Evolutionary conservation across 352 stramenopile genomes (phyloP).

Genomic region (Pythium brachiatum): DNA sequence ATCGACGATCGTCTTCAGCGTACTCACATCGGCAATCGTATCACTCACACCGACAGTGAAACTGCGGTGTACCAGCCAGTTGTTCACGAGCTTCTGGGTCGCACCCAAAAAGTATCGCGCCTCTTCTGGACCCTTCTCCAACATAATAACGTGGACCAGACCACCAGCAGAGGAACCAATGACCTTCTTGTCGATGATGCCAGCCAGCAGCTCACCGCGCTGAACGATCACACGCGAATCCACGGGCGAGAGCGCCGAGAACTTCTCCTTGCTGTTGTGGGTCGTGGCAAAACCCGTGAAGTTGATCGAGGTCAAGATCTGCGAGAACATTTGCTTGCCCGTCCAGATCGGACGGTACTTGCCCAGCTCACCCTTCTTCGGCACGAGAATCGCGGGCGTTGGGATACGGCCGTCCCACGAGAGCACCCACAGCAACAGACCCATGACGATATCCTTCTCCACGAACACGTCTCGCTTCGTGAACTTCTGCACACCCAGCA

Average conservation of each 20-base stretch:
- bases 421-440: conserved; percentile 97
- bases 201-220: conserved; percentile 95
- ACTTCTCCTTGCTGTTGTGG: conserved; percentile 91
- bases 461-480: conserved; percentile 98
- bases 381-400: conserved; percentile 96
- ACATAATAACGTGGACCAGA: conserved; percentile 97
- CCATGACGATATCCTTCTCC: conserved; percentile 97
- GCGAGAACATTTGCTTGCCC: conserved; percentile 98
- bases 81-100: conserved; percentile 98
- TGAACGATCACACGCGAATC: conserved; percentile 98
- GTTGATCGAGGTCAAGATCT: conserved; percentile 97
- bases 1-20: conserved; percentile 97
- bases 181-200: conserved; percentile 99
- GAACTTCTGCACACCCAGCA: conserved; percentile 97
- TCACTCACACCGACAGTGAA: conserved; percentile 99
- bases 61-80: conserved; percentile 97
- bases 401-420: conserved; percentile 98
- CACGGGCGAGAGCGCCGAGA: conserved; percentile 91
- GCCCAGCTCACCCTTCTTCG: conserved; percentile 83
- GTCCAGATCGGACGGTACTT: conserved; percentile 94
- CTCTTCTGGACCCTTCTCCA: conserved; percentile 90
- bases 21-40: conserved; percentile 97
- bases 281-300: conserved; percentile 94
- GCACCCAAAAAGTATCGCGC: conserved; percentile 86
- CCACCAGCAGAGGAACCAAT: conserved; percentile 96